These are phyloP conservation scores for Berberis thunbergii DNA, from an alignment of 164 flowering plant species.

Conservation along the genomic window DNA sequence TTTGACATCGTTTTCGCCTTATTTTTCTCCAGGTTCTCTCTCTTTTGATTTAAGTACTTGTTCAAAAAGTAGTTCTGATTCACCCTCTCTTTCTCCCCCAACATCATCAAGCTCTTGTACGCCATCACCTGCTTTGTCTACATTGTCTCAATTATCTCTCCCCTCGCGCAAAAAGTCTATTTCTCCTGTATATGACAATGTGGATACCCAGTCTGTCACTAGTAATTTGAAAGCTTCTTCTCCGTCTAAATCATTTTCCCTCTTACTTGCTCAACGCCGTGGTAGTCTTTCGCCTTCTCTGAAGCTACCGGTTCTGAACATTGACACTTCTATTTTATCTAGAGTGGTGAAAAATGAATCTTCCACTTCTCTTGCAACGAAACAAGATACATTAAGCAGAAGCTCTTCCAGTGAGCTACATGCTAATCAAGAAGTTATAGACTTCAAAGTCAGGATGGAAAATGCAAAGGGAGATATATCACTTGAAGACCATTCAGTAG, in stretches of 20 bases:
- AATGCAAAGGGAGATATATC: conserved; percentile 12
- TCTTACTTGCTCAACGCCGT: conserved; percentile 67
- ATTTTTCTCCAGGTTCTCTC: conserved; percentile 61
- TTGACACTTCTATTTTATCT: conserved; percentile 12
- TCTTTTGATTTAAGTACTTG: conserved; percentile 48
- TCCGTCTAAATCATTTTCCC: conserved; percentile 28
- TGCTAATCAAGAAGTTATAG: conserved; percentile 16
- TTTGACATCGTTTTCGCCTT: conserved; percentile 37
- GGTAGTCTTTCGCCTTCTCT: conserved; percentile 54
- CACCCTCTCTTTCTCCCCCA: conserved; percentile 42
- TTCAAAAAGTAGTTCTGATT: conserved; percentile 40
- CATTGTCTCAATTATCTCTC: conserved; percentile 27
- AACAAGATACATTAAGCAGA: conserved; percentile 12
- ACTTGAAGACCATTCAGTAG: conserved; percentile 11
- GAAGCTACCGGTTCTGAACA: conserved; percentile 32
- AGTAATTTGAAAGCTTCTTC: conserved; percentile 14
- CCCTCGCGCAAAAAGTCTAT: conserved; percentile 20
- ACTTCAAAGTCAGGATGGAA: conserved; percentile 7
- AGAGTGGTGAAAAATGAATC: conserved; percentile 12
- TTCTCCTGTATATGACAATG: conserved; percentile 13
- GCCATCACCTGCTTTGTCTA: conserved; percentile 33
- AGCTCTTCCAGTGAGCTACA: conserved; percentile 11
- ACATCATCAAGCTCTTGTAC: conserved; percentile 21
- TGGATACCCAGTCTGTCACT: conserved; percentile 18
- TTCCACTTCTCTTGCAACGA: conserved; percentile 10